Evolutionary conservation across 345 rosid genomes (phyloP), one percentile per base, ranked within the genome.

Genomic region (Durio zibethinus): DNA sequence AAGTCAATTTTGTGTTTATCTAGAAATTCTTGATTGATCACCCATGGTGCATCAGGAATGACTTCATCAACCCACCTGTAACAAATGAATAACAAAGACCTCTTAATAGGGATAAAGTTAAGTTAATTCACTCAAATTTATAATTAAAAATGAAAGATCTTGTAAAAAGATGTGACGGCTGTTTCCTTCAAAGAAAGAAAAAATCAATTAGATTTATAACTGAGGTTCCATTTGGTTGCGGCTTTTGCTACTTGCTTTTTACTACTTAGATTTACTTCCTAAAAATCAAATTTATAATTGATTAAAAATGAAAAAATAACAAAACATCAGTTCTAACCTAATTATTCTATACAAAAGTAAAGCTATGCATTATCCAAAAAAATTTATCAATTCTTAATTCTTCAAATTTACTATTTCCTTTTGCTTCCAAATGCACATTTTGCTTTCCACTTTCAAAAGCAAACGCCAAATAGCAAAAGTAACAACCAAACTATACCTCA

Each of bases 61-160:
- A 94, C 98, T 89, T 94, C 98, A 77, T 94, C 97, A 57, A 94
- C 98, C 97, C 98, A 94, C 84, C 98, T 94, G 82, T 31, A 72
- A 31, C 54, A 66, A 45, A 78, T 35, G 38, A 54, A 57, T 14
- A 31, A 62, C 16, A 65, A 8, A 4, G 65, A 18, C 56, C 57
- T 12, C 10, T 29, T 43, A 7, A 74, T 31, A 62, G 42, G 42
- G 7, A 14, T 72, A 53, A 6, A 20, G 43, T 16, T 25, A 14
- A 10, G 27, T 29, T 42, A 14, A 25, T 23, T 57, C 33, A 15
- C 45, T 31, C 4, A 2, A n/a, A 21, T 52, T 60, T 12, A 31
- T 42, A 47, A 47, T 48, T 0, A 43, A 47, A 43, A 31, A 6
- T 14, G 42, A 76, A 18, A 45, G 12, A 15, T 45, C 1, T 62